Percentiles rank a stretch among this genome's conserved stretches.
phyloP scores from a whole-genome alignment of 83 land plant species.

The Isoetes engelmannii region DNA sequence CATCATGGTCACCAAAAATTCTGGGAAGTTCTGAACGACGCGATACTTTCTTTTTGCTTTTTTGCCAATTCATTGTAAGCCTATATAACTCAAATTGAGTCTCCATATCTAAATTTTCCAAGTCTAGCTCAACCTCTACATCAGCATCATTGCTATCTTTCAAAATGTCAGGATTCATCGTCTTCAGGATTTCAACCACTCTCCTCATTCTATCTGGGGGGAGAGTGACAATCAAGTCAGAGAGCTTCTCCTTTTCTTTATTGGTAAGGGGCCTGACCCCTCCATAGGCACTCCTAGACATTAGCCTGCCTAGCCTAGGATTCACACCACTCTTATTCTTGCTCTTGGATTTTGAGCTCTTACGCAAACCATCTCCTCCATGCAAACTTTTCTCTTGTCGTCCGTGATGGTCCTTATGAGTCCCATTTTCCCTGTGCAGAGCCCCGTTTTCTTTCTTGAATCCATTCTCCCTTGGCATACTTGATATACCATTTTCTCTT shows the following conservation, averaged over 20 bases:
- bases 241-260: constrained; percentile 9
- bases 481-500: too few species aligned
- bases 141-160: neutral
- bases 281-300: neutral
- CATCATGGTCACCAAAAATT: neutral
- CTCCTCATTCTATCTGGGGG: constrained; percentile 2
- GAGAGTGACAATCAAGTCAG: constrained; percentile 5
- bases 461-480: too few species aligned
- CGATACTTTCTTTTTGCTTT: constrained; percentile 13
- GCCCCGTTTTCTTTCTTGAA: too few species aligned
- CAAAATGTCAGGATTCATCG: neutral
- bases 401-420: neutral
- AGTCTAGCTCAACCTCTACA: constrained; percentile 8
- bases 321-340: neutral
- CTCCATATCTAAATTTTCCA: constrained; percentile 9
- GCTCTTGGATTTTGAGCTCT: neutral
- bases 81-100: constrained; percentile 5
- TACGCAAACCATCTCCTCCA: neutral
- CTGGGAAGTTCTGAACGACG: neutral
- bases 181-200: constrained; percentile 4
- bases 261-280: neutral
- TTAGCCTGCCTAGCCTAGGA: constrained; percentile 1
- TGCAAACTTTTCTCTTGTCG: neutral
- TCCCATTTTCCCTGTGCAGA: neutral
- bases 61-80: constrained; percentile 15